Percentiles rank a stretch among this genome's conserved stretches.
Conservation (phyloP, 768 basidiomycete genomes). For the Zangia roseola region DNA sequence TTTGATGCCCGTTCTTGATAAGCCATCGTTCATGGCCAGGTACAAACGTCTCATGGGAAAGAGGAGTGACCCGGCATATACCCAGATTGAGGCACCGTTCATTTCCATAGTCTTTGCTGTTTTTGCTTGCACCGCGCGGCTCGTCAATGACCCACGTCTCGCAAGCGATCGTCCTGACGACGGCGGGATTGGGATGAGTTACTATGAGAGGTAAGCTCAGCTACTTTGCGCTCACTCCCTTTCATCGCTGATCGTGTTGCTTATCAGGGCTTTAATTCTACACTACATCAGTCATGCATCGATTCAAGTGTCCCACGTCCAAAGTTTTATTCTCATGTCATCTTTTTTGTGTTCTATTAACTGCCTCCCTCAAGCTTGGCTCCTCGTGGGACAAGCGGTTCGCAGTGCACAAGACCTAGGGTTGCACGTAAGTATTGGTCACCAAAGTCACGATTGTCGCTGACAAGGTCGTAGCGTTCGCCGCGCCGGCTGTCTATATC, state of each 20-base stretch:
- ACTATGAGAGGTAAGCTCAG: conserved; percentile 73
- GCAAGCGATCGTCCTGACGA: conserved; percentile 61
- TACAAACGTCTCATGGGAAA: conserved; percentile 77
- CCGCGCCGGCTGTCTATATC: conserved; percentile 69
- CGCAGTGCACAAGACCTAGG: conserved; percentile 89
- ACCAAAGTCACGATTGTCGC: conserved; percentile 5
- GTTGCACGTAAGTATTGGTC: conserved; percentile 68
- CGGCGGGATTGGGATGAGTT: conserved; percentile 87
- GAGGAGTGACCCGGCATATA: conserved; percentile 48
- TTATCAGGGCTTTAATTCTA: conserved; percentile 73
- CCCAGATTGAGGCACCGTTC: conserved; percentile 69
- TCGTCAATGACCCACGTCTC: conserved; percentile 73
- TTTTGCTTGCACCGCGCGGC: conserved; percentile 83
- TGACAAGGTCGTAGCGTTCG: conserved; percentile 58
- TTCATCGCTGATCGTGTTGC: not conserved
- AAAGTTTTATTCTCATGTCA: conserved; percentile 85
- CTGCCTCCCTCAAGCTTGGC: conserved; percentile 92
- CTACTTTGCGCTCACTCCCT: not conserved
- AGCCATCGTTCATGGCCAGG: conserved; percentile 73
- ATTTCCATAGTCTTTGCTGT: conserved; percentile 82
- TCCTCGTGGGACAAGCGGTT: conserved; percentile 87
- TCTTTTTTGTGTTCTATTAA: conserved; percentile 92
- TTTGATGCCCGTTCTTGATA: conserved; percentile 84
- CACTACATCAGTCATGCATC: conserved; percentile 91
- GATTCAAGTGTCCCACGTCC: conserved; percentile 83